These are phyloP conservation scores for Rhipidocladum racemiflorum DNA, from an alignment of 176 grass and related monocot species.

Conservation along the genomic window DNA sequence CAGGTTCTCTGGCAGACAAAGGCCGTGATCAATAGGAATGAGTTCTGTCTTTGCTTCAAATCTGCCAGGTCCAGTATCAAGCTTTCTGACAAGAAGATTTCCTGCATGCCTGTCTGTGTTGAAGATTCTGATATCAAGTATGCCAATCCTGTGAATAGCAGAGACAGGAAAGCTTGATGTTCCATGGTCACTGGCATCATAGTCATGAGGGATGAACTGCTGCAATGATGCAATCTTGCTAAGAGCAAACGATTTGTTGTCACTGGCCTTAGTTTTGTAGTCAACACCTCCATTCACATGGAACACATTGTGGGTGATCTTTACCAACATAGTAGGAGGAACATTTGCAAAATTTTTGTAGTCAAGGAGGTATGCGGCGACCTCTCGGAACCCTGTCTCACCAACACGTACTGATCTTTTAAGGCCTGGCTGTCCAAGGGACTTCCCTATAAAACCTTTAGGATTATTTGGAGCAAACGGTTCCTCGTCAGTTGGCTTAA, in stretches of 20 bases:
- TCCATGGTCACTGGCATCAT: conserved; percentile 69
- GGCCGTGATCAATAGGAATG: conserved; percentile 71
- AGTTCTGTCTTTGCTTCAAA: conserved; percentile 45
- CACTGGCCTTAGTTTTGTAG: conserved; percentile 19
- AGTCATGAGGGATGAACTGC: conserved; percentile 65
- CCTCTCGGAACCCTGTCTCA: conserved; percentile 64
- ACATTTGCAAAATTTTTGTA: conserved; percentile 58
- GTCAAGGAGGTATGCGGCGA: conserved; percentile 63
- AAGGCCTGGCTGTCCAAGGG: conserved; percentile 69
- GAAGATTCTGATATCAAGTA: conserved; percentile 71
- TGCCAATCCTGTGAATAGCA: conserved; percentile 60
- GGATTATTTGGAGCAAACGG: conserved; percentile 74
- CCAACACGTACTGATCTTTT: conserved; percentile 70
- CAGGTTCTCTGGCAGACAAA: conserved; percentile 54
- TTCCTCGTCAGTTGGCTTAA: conserved; percentile 75
- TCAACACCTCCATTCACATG: conserved; percentile 49
- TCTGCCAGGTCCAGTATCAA: conserved; percentile 25
- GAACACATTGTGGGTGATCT: conserved; percentile 59
- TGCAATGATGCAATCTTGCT: conserved; percentile 74
- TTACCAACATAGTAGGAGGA: conserved; percentile 64
- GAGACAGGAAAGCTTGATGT: conserved; percentile 63
- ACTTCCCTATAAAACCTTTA: conserved; percentile 60
- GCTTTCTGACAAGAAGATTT: conserved; percentile 64
- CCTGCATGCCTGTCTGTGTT: conserved; percentile 75
- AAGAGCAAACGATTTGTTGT: conserved; percentile 18